A percentile compares a stretch with the other conserved stretches of the same genome.
Evolutionary conservation across 495 filamentous ascomycete genomes (phyloP).

Genomic region (Margaritispora aquatica): DNA sequence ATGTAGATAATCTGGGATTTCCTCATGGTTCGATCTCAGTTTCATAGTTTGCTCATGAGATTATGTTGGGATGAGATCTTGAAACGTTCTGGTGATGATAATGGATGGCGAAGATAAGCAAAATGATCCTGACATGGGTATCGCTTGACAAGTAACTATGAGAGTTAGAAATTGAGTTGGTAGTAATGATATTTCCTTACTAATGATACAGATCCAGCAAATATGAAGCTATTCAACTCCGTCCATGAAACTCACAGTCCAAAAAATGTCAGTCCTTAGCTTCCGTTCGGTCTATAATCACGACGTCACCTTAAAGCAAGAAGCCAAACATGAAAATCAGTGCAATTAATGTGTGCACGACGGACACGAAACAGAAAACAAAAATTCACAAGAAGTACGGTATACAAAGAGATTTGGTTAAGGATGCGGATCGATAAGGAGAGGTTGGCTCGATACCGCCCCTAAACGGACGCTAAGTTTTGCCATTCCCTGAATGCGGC

Average conservation of each 20-base stretch:
- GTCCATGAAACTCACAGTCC: neutral
- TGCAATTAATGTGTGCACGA: neutral
- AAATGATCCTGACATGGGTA: too few species aligned
- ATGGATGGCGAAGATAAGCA: neutral
- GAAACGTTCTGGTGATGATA: too few species aligned
- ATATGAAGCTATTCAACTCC: neutral
- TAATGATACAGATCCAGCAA: neutral
- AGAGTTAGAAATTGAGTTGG: neutral
- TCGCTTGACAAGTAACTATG: too few species aligned
- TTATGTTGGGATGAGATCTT: neutral
- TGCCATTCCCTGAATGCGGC: neutral
- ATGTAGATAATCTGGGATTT: slow-evolving; percentile 13
- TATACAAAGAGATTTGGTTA: too few species aligned
- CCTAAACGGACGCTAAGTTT: neutral
- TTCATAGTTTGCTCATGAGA: neutral
- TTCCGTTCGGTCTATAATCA: too few species aligned
- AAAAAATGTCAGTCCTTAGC: neutral
- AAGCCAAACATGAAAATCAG: too few species aligned
- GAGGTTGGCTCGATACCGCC: neutral
- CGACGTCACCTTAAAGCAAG: too few species aligned
- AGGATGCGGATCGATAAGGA: neutral
- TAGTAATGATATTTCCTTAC: too few species aligned
- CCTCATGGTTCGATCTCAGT: neutral
- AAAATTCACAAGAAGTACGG: neutral
- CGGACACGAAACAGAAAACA: neutral